phyloP scores from a whole-genome alignment of 768 basidiomycete genomes.

The Podaxis sp. region DNA sequence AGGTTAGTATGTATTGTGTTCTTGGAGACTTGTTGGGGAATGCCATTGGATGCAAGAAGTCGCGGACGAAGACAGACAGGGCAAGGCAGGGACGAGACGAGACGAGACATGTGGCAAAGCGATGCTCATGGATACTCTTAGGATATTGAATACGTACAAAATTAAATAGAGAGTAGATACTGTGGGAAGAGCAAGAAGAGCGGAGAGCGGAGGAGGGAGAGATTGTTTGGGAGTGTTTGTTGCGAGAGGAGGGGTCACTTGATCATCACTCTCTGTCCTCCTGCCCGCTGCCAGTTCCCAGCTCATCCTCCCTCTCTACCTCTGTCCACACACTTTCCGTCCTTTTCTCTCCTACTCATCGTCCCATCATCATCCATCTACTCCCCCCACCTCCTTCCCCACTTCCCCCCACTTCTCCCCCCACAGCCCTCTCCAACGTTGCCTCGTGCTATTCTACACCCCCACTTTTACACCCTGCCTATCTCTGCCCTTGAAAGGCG shows the following conservation, averaged over 20 bases:
- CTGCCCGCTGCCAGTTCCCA: slow-evolving; percentile 20
- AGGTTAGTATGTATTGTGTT: not conserved
- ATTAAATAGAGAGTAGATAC: not conserved
- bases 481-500: slow-evolving; percentile 10
- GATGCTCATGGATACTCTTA: not conserved
- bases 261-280: slow-evolving; percentile 24
- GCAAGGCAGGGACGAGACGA: not conserved
- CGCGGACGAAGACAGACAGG: not conserved
- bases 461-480: not conserved
- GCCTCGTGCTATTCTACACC: slow-evolving; percentile 15
- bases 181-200: not conserved
- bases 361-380: slow-evolving; percentile 8
- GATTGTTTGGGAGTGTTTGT: slow-evolving; percentile 33
- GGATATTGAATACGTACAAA: not conserved
- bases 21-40: not conserved
- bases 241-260: slow-evolving; percentile 29
- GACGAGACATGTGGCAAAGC: not conserved
- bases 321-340: slow-evolving; percentile 19
- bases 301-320: slow-evolving; percentile 20
- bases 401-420: slow-evolving; percentile 9
- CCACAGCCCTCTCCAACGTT: slow-evolving; percentile 11
- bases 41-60: not conserved
- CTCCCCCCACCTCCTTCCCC: not conserved
- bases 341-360: slow-evolving; percentile 22
- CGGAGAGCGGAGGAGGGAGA: not conserved